These are phyloP conservation scores for Hylodesmum podocarpum DNA, from an alignment of 306 rosid species.

Conservation along the genomic window DNA sequence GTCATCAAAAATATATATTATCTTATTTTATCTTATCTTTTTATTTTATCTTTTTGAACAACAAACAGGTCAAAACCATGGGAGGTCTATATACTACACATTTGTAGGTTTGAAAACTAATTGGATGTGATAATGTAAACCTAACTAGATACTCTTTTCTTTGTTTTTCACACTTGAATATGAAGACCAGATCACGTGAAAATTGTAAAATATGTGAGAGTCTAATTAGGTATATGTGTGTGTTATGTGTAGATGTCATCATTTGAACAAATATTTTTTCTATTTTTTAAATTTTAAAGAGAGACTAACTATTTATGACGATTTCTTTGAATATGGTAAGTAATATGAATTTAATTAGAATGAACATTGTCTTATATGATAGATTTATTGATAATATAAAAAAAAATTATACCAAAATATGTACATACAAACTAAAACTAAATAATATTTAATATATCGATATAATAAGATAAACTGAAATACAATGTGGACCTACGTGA, in stretches of 20 bases:
- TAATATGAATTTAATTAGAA: no score
- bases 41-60: slow-evolving; percentile 1
- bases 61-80: slow-evolving; percentile 1
- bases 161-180: background rate
- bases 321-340: background rate
- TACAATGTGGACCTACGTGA: no score
- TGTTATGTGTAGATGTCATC: background rate
- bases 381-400: no score
- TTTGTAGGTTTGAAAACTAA: background rate
- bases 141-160: background rate
- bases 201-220: background rate
- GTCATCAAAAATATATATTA: background rate
- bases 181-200: background rate
- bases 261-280: background rate
- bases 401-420: no score
- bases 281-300: background rate
- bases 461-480: no score
- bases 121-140: background rate
- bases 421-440: no score
- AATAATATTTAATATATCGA: no score
- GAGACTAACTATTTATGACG: background rate
- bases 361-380: no score
- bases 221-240: background rate
- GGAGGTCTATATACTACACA: slow-evolving; percentile 5
- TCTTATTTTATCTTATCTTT: no score